Base-by-base conservation (phyloP, 495 filamentous ascomycete species). In the Neurospora sp. region DNA sequence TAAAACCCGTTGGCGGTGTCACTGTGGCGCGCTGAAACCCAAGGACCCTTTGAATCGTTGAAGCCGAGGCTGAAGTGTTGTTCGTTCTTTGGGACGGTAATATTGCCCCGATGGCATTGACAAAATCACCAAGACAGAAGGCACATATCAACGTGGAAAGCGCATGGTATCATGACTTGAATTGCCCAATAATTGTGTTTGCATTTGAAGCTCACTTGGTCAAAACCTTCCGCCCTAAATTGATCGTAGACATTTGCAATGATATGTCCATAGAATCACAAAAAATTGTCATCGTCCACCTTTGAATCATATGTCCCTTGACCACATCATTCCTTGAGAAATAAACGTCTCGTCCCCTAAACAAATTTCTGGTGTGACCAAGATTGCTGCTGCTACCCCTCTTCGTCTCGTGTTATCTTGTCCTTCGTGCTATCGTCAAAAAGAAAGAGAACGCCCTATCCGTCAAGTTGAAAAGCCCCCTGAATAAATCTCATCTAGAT, bases 241-340 rank as follows among this genome's bases (percentile, higher is more conserved):
- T 16, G 53, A 66, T 66, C 53, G 53, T 66, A 66, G 53, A 53
- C 74, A 72, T 73, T 42, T 78, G 75, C 77, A 76, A 73, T 78
- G 77, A 79, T 84, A 83, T 84, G 83, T 82, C 78, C 80, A 81
- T 76, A 79, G 78, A 83, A 81, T 80, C 77, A 74, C 35, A 79
- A 74, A 78, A 72, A 78, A 75, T 72, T 75, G 48, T 68, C 75
- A 74, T 78, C 76, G 71, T 74, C 76, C 75, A 75, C 72, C 74
- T 74, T 71, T 68, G 53, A 78, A 77, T 78, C 79, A 80, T 80
- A 81, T 79, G 75, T 80, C 75, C 72, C 70, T 41, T n/a, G 37
- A 72, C 68, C 46, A 76, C 74, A 69, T 80, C 78, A 73, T 78
- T 74, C 70, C 75, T 72, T 71, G 59, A 72, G 71, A 70, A 71